Conservation (phyloP, 148 eudicot species). For the Vaccinium corymbosum region DNA sequence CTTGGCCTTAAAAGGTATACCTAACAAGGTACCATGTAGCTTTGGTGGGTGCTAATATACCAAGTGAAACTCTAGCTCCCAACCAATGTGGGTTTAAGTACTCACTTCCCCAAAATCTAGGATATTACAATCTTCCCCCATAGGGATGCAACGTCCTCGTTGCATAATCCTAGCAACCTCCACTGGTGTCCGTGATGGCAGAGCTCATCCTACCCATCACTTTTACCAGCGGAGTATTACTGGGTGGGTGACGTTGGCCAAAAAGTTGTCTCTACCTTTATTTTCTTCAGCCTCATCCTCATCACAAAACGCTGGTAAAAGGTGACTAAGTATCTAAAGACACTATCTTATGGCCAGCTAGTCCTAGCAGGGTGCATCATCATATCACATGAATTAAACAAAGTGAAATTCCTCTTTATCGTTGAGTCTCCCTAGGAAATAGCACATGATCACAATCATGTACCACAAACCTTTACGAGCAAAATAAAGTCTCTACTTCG, state of each 20-base stretch:
- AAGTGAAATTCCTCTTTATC: background rate
- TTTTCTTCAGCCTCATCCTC: background rate
- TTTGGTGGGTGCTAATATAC: no score
- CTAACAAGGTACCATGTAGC: no score
- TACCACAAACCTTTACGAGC: background rate
- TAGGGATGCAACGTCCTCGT: no score
- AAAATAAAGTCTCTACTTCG: background rate
- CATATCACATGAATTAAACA: background rate
- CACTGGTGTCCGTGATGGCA: no score
- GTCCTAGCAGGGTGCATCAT: background rate
- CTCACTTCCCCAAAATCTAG: no score
- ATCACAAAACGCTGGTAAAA: background rate
- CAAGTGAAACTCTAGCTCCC: no score
- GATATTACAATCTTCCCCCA: no score
- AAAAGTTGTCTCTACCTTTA: background rate
- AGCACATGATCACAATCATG: background rate
- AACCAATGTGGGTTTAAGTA: no score
- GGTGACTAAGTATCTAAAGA: background rate
- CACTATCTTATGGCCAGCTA: background rate
- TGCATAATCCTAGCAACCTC: no score
- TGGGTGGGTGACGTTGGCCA: background rate
- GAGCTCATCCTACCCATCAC: no score
- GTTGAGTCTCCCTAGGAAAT: background rate
- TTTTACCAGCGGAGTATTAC: no score
- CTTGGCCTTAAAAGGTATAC: no score